phyloP scores from a whole-genome alignment of 1,284 basidiomycete species.

The Omphalotus olearius region DNA sequence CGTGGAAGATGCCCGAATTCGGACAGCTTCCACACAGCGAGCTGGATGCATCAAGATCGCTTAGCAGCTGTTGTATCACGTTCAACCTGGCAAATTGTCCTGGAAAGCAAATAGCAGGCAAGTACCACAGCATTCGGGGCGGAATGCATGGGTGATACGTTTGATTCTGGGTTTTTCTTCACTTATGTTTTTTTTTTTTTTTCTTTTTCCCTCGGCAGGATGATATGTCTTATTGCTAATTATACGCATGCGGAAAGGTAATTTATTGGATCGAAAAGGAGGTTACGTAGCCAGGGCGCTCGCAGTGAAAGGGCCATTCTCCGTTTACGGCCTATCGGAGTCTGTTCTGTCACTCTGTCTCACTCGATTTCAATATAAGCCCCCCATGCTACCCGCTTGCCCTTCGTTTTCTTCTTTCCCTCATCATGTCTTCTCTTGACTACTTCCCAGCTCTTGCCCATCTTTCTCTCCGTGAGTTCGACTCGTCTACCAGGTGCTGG shows the following conservation, averaged over 20 bases:
- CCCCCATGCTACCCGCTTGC: constrained; percentile 3
- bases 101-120: too few relatives aligned
- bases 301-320: constrained; percentile 4
- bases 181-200: too few relatives aligned
- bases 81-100: too few relatives aligned
- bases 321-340: constrained; percentile 11
- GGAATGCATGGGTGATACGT: too few relatives aligned
- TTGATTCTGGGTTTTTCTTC: too few relatives aligned
- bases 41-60: too few relatives aligned
- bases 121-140: too few relatives aligned
- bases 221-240: constrained; percentile 2
- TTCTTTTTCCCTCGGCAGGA: too few relatives aligned
- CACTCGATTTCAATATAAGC: constrained; percentile 12
- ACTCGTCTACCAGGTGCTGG: constrained; percentile 1
- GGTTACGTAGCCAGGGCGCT: constrained; percentile 12
- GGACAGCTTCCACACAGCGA: too few relatives aligned
- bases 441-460: constrained; percentile 2
- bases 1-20: too few relatives aligned
- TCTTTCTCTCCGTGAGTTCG: constrained; percentile 5
- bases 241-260: constrained; percentile 1
- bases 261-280: neutral
- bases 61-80: too few relatives aligned
- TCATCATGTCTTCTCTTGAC: constrained; percentile 5
- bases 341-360: constrained; percentile 12
- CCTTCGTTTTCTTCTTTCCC: neutral